Base-by-base conservation (phyloP, 2,329 filamentous ascomycete species). In the Macrophomina pseudophaseolina region DNA sequence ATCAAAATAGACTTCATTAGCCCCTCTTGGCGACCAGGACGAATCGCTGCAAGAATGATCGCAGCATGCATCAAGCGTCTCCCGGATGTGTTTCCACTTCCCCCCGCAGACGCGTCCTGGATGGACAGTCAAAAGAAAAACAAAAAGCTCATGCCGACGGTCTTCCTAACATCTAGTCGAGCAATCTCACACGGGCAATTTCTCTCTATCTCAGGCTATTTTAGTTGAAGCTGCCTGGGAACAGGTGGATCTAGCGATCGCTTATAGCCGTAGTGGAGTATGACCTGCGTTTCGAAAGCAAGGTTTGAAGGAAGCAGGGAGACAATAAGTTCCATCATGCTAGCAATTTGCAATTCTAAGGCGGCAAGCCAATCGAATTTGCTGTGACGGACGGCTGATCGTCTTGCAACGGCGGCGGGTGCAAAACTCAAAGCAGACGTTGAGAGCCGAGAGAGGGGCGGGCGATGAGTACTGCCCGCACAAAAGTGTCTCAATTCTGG, bases 1-100 rank as follows among this genome's bases (percentile, higher is more conserved):
- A 60, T 60, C 56, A 60, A 60, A 60, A 60, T 60, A 60, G 56
- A 60, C 56, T 48, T 60, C 18, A 6, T 60, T 60, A 60, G 56
- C 28, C 56, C 28, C 16, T 14, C 30, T 60, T 35, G 56, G 56
- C 42, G 42, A 48, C 28, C 40, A 44, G 56, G 56, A 32, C 42
- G 16, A 18, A 48, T 48, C 7, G 42, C 56, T 60, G 28, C 40
- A 42, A 35, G 33, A 28, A 30, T 33, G 38, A 58, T 58, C 35
- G 32, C 38, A 58, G 54, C 54, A 60, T 32, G 56, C 56, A 60
- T 48, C 56, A 60, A 18, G 42, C 56, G 30, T 33, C 28, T 35
- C 14, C 56, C 42, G 56, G 56, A 46, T 30, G 11, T 5, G 5
- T 11, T 16, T 48, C 56, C 30, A 46, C 42, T 35, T 48, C 40